Base-by-base conservation (phyloP, 2,329 filamentous ascomycete species). In the Alternaria brassicae region DNA sequence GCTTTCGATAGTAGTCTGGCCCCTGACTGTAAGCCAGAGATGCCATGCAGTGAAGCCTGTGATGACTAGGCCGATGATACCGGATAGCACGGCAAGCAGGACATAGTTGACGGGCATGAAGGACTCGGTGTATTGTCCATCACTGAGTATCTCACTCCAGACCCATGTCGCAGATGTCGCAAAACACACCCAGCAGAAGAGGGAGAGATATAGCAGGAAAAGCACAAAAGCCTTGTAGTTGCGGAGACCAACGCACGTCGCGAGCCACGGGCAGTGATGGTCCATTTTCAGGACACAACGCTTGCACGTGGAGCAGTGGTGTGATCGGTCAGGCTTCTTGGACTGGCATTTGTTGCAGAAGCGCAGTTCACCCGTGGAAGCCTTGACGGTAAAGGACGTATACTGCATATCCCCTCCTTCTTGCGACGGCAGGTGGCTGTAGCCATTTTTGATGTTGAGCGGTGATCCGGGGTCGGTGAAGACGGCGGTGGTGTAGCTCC, bases 261-360 rank as follows among this genome's bases (percentile, higher is more conserved):
- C 94, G 49, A 99, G 85, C 95, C 95, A 99, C 15, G 95, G 95
- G 77, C 95, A 99, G 81, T 99, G 95, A 78, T 99, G 95, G 76
- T 99, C 95, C 95, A 99, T 99, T 83, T 99, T 99, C 77, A 99
- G 84, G 25, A 99, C 93, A 77, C 95, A 99, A 72, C 91, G 90
- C 68, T 90, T 88, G 80, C 95, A 99, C 4, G 93, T 96, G 10
- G 92, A 96, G 84, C 95, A 99, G 82, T 99, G 95, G 78, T 99
- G 95, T 30, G 94, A 89, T 61, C 95, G 91, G 80, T 99, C 95
- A 40, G 95, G 95, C 81, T 99, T 99, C 63, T 91, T 88, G 52
- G 89, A 89, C 81, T 96, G 91, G 79, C 95, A 99, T 81, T 99
- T 99, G 81, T 98, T 98, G 85, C 95, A 99, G 82, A 90, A 98